Evolutionary conservation across 441 rosid species (phyloP), one percentile per base, ranked within the genome.

Genomic region (Macaranga tanarius): DNA sequence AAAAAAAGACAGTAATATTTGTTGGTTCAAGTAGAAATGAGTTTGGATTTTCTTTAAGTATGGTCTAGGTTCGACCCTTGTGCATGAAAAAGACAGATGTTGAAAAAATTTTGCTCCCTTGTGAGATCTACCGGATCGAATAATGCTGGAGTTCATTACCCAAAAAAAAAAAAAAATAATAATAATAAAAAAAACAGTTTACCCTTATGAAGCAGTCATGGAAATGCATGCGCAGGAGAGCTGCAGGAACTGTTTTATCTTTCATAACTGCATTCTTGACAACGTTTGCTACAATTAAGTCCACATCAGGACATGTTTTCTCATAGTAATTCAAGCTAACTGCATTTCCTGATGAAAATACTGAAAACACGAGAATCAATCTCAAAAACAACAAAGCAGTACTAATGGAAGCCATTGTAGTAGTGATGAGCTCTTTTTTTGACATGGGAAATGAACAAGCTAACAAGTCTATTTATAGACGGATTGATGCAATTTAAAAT

Each of bases 141-240:
- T 31, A 31, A 31, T 5, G 5, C 38, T 31, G 38, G 38, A 31
- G 38, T 4, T 31, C 3, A 31, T 31, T 31, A 31, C 10, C 12
- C 45, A 23, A 2, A 19, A 20, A 31, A 31, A 31, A 5, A 26
- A 59, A 62, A 15, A 47, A n/a, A n/a, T n/a, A n/a, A n/a, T n/a
- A n/a, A n/a, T n/a, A n/a, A n/a, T n/a, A 54, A 17, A 1, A 47
- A 15, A 19, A 25, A 73, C 38, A 28, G 8, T n/a, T 59, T 60
- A 92, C 97, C 86, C 89, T 80, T 25, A 89, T 92, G 67, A 89
- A 91, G 76, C 97, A 89, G 67, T 92, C 95, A 10, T 89, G 95
- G 82, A 91, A 92, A 19, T 88, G 96, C 65, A 92, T 85, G 76
- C 95, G 81, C 48, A 92, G 90, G 62, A 90, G 78, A 56, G 81